Evolutionary conservation across 1,139 yeast species (phyloP).

Genomic region (Candida sp.): DNA sequence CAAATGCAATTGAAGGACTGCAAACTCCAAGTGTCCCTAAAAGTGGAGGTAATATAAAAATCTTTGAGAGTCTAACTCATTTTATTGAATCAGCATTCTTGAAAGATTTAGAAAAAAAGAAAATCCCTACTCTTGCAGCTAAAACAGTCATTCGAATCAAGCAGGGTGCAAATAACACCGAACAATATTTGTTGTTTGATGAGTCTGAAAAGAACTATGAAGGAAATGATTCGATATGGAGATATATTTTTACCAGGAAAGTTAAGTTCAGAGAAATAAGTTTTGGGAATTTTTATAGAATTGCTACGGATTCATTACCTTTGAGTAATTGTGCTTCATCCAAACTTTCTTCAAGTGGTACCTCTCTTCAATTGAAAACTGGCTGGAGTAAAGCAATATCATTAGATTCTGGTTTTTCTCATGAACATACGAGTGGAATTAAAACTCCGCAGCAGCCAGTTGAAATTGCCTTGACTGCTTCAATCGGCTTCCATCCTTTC

Average conservation of each 20-base stretch:
- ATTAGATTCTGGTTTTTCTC: background rate
- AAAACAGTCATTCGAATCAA: background rate
- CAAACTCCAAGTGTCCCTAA: background rate
- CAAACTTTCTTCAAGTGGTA: background rate
- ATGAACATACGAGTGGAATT: background rate
- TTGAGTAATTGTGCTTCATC: conserved; percentile 4
- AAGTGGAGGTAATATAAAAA: background rate
- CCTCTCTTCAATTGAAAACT: background rate
- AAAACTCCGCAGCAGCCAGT: background rate
- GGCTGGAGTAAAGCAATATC: background rate
- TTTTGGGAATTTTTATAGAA: background rate
- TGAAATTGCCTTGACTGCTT: background rate
- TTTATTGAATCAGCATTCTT: background rate
- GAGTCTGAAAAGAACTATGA: conserved; percentile 1
- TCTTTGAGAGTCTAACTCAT: background rate
- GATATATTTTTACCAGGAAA: background rate
- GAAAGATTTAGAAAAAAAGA: background rate
- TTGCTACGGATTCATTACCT: conserved; percentile 1
- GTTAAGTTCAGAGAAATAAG: conserved; percentile 1
- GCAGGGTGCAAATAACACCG: background rate
- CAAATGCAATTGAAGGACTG: background rate
- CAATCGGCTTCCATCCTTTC: background rate
- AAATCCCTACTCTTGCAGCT: background rate
- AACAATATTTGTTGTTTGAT: background rate
- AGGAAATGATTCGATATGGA: background rate